A percentile compares a stretch with the other conserved stretches of the same genome.
Evolutionary conservation across 2,329 filamentous ascomycete species (phyloP).

Genomic region (Trichoderma koningiopsis): DNA sequence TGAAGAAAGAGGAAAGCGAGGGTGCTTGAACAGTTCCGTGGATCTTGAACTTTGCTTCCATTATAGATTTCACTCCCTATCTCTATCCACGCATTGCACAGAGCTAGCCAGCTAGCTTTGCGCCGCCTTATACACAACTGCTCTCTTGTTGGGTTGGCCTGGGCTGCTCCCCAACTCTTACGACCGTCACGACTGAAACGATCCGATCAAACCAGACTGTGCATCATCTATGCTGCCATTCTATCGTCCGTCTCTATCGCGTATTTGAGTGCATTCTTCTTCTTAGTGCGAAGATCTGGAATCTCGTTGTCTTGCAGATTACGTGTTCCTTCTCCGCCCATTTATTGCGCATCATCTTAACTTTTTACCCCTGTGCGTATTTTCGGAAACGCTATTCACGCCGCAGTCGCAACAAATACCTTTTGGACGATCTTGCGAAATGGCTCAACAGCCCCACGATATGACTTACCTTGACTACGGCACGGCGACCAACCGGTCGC

Average conservation of each 20-base stretch:
- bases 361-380: neutral
- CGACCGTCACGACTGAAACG: constrained; percentile 27
- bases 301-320: constrained; percentile 7
- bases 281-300: neutral
- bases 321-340: constrained; percentile 15
- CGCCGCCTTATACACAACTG: constrained; percentile 1
- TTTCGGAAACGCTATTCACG: constrained; percentile 30
- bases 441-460: constrained; percentile 58
- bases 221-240: constrained; percentile 21
- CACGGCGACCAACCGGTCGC: constrained; percentile 61
- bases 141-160: constrained; percentile 16
- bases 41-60: neutral
- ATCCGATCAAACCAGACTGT: constrained; percentile 19
- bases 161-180: constrained; percentile 11
- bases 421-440: constrained; percentile 32
- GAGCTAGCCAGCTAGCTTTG: constrained; percentile 7
- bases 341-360: constrained; percentile 18
- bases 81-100: neutral
- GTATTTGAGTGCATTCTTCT: constrained; percentile 14
- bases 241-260: constrained; percentile 21
- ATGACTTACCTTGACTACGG: constrained; percentile 72
- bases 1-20: neutral
- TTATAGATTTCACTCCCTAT: constrained; percentile 1
- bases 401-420: constrained; percentile 31
- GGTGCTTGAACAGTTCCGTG: neutral